Conservation (phyloP, 2,329 filamentous ascomycete species). For the Chrysosphaeria jannelii region DNA sequence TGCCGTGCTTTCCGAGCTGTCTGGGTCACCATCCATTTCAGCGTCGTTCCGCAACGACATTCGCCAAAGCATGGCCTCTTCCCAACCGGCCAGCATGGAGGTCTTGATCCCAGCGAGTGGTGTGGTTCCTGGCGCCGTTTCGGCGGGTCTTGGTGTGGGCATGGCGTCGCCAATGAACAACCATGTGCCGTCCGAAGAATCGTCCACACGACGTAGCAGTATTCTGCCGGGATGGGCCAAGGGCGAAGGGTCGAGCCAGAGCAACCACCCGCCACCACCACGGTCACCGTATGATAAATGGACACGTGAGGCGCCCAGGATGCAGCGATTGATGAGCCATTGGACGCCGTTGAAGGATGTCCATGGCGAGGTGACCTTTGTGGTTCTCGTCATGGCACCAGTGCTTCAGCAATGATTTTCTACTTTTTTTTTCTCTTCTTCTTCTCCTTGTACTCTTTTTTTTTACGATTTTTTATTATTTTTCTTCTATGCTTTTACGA, state of each 20-base stretch:
- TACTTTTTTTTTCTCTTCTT: background rate
- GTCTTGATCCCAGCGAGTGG: conserved; percentile 3
- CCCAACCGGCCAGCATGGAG: conserved; percentile 5
- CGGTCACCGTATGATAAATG: too few relatives aligned
- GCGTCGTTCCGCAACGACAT: conserved; percentile 16
- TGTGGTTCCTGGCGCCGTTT: conserved; percentile 1
- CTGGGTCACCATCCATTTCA: conserved; percentile 13
- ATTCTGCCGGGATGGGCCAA: conserved; percentile 1
- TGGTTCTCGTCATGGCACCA: conserved; percentile 9
- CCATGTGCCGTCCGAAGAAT: background rate
- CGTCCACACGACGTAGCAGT: conserved; percentile 2
- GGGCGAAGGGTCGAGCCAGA: conserved; percentile 1
- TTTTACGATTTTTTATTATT: background rate
- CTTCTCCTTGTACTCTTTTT: background rate
- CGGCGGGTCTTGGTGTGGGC: conserved; percentile 2
- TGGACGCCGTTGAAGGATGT: conserved; percentile 10
- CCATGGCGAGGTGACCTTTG: conserved; percentile 8
- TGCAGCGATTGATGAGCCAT: conserved; percentile 6
- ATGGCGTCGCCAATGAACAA: conserved; percentile 2
- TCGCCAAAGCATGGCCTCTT: conserved; percentile 9
- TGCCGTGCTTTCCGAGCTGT: conserved; percentile 18
- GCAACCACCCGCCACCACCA: background rate
- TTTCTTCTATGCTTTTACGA: background rate
- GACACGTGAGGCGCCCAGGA: too few relatives aligned
- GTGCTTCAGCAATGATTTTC: conserved; percentile 1